phyloP scores from a whole-genome alignment of 805 yeast species.

The Metschnikowia cerradonensis region DNA sequence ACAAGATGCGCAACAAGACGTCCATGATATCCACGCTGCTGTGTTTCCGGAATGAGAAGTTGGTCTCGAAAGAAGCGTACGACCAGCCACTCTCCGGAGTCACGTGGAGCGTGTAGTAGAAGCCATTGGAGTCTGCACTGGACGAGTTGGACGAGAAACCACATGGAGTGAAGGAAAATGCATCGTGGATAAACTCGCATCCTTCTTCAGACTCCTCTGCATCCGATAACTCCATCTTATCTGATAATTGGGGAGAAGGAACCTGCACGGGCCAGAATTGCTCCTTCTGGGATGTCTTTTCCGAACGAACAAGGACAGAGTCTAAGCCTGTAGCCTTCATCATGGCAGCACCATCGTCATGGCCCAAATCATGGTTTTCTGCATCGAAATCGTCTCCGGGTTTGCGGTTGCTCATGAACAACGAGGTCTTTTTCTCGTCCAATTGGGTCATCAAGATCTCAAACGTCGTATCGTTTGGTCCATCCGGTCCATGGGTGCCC shows the following conservation, averaged over 20 bases:
- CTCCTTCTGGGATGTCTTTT: not conserved
- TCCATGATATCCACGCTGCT: conserved; percentile 41
- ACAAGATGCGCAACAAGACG: conserved; percentile 58
- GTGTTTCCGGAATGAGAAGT: conserved; percentile 51
- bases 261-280: conserved; percentile 15
- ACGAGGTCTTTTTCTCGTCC: conserved; percentile 49
- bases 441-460: conserved; percentile 91
- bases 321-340: conserved; percentile 62
- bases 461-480: conserved; percentile 59
- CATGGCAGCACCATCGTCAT: conserved; percentile 66
- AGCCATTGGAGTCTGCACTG: conserved; percentile 42
- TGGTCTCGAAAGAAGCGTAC: conserved; percentile 93
- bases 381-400: conserved; percentile 38
- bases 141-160: conserved; percentile 91
- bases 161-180: conserved; percentile 90
- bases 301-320: conserved; percentile 39
- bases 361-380: conserved; percentile 71
- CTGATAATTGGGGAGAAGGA: conserved; percentile 35
- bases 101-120: conserved; percentile 80
- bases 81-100: conserved; percentile 95
- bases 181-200: conserved; percentile 60
- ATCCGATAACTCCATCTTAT: conserved; percentile 24
- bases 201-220: conserved; percentile 6
- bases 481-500: conserved; percentile 23
- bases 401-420: conserved; percentile 54